A percentile compares a stretch with the other conserved stretches of the same genome.
phyloP scores from a whole-genome alignment of 2,329 filamentous ascomycete genomes.

The Fusarium torreyae region DNA sequence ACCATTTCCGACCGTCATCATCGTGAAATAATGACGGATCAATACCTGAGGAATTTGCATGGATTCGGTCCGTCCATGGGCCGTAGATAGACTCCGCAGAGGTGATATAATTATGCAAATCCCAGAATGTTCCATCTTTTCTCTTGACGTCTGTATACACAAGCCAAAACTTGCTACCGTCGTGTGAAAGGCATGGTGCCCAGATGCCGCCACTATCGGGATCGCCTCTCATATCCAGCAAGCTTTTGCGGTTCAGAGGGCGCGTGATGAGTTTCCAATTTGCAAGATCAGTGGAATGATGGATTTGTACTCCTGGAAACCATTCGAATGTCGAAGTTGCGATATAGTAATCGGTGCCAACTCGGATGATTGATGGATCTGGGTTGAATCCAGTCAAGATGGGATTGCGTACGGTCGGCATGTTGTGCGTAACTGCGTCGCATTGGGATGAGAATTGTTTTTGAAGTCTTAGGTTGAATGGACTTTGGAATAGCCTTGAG shows the following conservation, averaged over 20 bases:
- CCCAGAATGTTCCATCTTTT: slow-evolving; percentile 76
- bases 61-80: slow-evolving; percentile 72
- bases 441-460: too few relatives aligned
- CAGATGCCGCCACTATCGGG: slow-evolving; percentile 73
- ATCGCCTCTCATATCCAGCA: slow-evolving; percentile 70
- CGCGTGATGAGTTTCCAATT: slow-evolving; percentile 65
- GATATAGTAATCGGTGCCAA: slow-evolving; percentile 68
- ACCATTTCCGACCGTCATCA: slow-evolving; percentile 68
- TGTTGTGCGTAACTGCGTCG: slow-evolving; percentile 38
- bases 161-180: slow-evolving; percentile 72
- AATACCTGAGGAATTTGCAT: slow-evolving; percentile 72
- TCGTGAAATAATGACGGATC: slow-evolving; percentile 73
- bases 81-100: slow-evolving; percentile 63
- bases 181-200: slow-evolving; percentile 74
- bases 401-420: slow-evolving; percentile 65
- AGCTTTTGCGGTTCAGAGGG: slow-evolving; percentile 63
- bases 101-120: slow-evolving; percentile 74
- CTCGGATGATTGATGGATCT: slow-evolving; percentile 67
- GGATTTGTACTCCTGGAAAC: slow-evolving; percentile 68
- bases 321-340: slow-evolving; percentile 69
- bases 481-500: neutral
- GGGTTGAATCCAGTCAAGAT: slow-evolving; percentile 70
- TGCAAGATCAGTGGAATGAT: slow-evolving; percentile 66
- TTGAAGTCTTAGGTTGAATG: too few relatives aligned
- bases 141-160: slow-evolving; percentile 77